Base-by-base conservation (phyloP, 108 stramenopile species). In the Aurantiochytrium sp. region DNA sequence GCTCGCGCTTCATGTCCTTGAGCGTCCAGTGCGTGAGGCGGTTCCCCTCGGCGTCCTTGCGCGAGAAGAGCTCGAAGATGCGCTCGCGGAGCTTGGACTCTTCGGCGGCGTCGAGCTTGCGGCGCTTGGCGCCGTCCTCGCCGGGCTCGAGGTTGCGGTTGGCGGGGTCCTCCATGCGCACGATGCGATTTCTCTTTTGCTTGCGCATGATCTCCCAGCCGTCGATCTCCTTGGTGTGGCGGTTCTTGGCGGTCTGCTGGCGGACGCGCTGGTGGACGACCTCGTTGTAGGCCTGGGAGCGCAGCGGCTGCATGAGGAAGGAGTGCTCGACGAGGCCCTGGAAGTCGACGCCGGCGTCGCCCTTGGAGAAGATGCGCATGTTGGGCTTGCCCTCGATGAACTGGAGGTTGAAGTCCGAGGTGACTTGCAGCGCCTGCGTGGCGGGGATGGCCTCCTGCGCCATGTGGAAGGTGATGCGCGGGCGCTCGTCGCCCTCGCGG, bases 221-320 rank as follows among this genome's bases (percentile, higher is more conserved):
- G 45, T 81, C 73, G 12, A 81, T 81, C 73, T 41, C 39, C 45
- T 1, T 41, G 27, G 73, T 81, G 30, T 81, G 73, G 6, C 42
- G 42, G 24, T 12, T 48, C 45, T 48, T 41, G 12, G n/a, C 15
- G 42, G 45, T 27, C 19, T 41, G 42, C 19, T 81, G 39, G 39
- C 73, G 73, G 19, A 81, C 73, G n/a, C 73, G 73, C 19, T 48
- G 50, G 39, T 81, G 42, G 0, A 81, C 45, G 10, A 30, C 39
- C n/a, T 48, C 45, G 1, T 81, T 22, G 4, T 81, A 81, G 2
- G 39, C 42, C 45, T 41, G 19, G 2, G 73, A 81, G 39, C 42
- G 73, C 42, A 81, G 39, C n/a, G 73, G 42, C n/a, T 81, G 73
- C 73, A 81, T 81, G 45, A 81, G 45, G 24, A 81, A 81, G 30